Evolutionary conservation across 768 basidiomycete genomes (phyloP), one percentile per base, ranked within the genome.

Genomic region (Saitozyma sp.): DNA sequence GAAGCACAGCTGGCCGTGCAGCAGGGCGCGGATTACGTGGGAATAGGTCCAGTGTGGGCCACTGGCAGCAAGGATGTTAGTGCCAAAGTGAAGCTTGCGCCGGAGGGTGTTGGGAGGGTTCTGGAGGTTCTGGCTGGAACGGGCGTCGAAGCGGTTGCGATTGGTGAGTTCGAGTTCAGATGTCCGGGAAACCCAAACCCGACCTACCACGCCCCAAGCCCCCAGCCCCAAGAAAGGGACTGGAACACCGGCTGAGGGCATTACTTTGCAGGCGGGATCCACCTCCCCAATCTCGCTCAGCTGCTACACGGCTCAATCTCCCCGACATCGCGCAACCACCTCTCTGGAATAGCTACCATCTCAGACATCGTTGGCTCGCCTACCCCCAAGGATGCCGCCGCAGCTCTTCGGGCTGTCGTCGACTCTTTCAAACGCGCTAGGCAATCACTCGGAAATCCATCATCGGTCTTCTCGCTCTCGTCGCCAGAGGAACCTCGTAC

Each of bases 291-390:
- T 71, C 79, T 90, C 29, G 82, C 90, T 57, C 85, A 89, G 54
- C 87, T 88, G 3, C 75, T 96, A 8, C 86, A 91, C 66, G 89
- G 89, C 8, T 83, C 85, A 1, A 84, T 87, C 9, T 87, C 89
- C 0, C 76, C 81, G 0, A 59, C 56, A 7, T 83, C 84, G 0
- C 83, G 85, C 0, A 86, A 84, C 59, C 58, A 82, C 1, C 81
- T 95, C 14, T 88, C 91, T 61, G 94, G 94, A 0, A 83, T 96
- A 37, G 94, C 94, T 10, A 85, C 96, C 55, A 88, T 96, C 46
- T 92, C 91, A 19, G 91, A 92, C 50, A 91, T 97, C 61, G 83
- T 90, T 8, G 84, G 86, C 3, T 88, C 90, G 0, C 41, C 62
- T 0, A 80, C 85, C 6, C 91, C 92, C 0, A 67, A 74, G 14